Percentiles rank a stretch among this genome's conserved stretches.
phyloP scores from a whole-genome alignment of 768 basidiomycete genomes.

The Tylopilus vinaceipallidus region DNA sequence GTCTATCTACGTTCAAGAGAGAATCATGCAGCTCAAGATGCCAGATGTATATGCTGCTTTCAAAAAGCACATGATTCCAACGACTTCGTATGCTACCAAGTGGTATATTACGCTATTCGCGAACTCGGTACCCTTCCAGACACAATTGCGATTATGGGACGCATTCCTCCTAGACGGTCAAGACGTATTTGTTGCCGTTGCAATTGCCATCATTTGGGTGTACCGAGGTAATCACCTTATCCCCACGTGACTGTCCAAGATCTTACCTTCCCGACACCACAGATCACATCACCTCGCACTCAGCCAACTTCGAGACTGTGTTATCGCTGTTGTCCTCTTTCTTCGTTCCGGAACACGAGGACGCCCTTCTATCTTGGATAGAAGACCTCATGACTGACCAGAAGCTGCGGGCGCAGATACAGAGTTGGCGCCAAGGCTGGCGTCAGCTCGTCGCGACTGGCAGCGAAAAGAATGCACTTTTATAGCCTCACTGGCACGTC shows the following conservation, averaged over 20 bases:
- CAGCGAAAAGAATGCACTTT: slow-evolving; percentile 56
- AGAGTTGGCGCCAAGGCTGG: slow-evolving; percentile 82
- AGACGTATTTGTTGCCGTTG: slow-evolving; percentile 83
- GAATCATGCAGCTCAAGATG: slow-evolving; percentile 82
- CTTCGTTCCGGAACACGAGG: slow-evolving; percentile 91
- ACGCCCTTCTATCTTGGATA: slow-evolving; percentile 81
- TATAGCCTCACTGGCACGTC: slow-evolving; percentile 44
- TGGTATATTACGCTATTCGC: slow-evolving; percentile 99
- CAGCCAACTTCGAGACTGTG: slow-evolving; percentile 89
- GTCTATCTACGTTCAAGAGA: slow-evolving; percentile 94
- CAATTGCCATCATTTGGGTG: slow-evolving; percentile 87
- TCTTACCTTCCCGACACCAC: slow-evolving; percentile 6
- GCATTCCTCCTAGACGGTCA: slow-evolving; percentile 87
- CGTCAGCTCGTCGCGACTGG: slow-evolving; percentile 61
- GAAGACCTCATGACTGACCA: slow-evolving; percentile 54
- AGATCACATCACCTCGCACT: slow-evolving; percentile 81
- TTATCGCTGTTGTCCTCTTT: slow-evolving; percentile 90
- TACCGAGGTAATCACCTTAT: slow-evolving; percentile 63
- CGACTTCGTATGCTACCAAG: slow-evolving; percentile 95
- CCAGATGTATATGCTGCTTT: slow-evolving; percentile 87
- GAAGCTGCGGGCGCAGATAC: slow-evolving; percentile 70
- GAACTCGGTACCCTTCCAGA: slow-evolving; percentile 94
- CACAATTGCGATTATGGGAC: slow-evolving; percentile 94
- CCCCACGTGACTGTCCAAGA: not conserved
- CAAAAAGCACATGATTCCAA: slow-evolving; percentile 85